A percentile compares a stretch with the other conserved stretches of the same genome.
Conservation (phyloP, 768 basidiomycete species). For the Termitomyces sp. region DNA sequence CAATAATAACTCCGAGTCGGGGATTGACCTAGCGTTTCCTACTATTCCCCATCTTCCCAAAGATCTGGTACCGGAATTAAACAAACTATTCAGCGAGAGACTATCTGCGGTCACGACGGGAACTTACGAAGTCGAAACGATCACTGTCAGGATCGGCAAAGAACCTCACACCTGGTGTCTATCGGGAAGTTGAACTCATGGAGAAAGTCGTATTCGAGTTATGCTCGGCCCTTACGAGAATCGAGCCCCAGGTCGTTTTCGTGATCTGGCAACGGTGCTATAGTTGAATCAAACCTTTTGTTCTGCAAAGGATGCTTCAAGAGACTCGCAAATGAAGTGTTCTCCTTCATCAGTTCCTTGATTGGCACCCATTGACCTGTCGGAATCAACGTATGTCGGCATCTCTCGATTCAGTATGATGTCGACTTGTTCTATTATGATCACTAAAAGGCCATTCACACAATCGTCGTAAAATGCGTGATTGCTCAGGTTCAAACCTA, state of each 20-base stretch:
- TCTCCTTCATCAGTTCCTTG: background rate
- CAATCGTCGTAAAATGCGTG: background rate
- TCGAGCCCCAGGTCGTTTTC: background rate
- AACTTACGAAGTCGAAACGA: slow-evolving; percentile 45
- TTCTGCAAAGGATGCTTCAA: background rate
- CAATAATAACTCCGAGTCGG: slow-evolving; percentile 10
- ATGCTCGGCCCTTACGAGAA: background rate
- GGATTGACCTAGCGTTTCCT: slow-evolving; percentile 28
- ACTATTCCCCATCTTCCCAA: slow-evolving; percentile 51
- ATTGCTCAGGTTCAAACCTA: background rate
- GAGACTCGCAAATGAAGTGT: background rate
- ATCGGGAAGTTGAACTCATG: slow-evolving; percentile 19
- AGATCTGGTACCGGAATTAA: slow-evolving; percentile 44
- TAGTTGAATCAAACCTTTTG: background rate
- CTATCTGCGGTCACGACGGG: slow-evolving; percentile 43
- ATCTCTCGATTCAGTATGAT: background rate
- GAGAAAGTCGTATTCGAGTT: background rate
- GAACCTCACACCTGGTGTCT: slow-evolving; percentile 49
- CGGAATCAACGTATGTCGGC: background rate
- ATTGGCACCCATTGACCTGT: background rate
- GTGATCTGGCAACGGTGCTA: background rate
- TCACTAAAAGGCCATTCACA: background rate
- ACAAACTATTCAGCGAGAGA: slow-evolving; percentile 37
- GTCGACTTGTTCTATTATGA: background rate
- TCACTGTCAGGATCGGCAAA: slow-evolving; percentile 72